A percentile compares a stretch with the other conserved stretches of the same genome.
Conservation (phyloP, 106 monocot genomes). For the Dioscorea dumetorum region DNA sequence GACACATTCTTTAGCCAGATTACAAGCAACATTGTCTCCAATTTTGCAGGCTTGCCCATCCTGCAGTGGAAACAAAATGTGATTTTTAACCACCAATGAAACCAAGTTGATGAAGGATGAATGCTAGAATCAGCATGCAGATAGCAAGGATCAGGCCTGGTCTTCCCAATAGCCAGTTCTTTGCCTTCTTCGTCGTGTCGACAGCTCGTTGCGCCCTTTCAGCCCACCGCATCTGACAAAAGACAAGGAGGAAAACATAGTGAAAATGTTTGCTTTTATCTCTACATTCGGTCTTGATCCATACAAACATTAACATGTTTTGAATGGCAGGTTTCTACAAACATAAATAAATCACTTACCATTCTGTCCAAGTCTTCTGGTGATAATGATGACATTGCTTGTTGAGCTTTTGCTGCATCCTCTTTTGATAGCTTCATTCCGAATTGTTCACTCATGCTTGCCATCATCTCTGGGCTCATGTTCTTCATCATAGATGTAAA, state of each 20-base stretch:
- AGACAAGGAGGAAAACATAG: not conserved
- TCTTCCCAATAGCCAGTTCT: slow-evolving; percentile 83
- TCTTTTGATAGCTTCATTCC: slow-evolving; percentile 88
- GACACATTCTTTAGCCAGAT: not conserved
- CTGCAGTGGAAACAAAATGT: not conserved
- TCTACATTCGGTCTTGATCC: not conserved
- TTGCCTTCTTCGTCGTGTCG: slow-evolving; percentile 65
- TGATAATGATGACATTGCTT: slow-evolving; percentile 79
- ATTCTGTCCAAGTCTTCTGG: slow-evolving; percentile 82
- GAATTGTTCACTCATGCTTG: slow-evolving; percentile 81
- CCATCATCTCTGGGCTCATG: slow-evolving; percentile 95
- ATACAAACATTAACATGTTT: not conserved
- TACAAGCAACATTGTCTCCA: not conserved
- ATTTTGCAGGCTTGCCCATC: too few relatives aligned
- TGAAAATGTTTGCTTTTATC: not conserved
- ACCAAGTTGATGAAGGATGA: slow-evolving; percentile 68
- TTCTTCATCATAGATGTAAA: slow-evolving; percentile 91
- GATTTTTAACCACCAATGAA: slow-evolving; percentile 47
- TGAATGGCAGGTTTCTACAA: too few relatives aligned
- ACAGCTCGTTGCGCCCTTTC: slow-evolving; percentile 61
- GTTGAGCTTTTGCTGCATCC: slow-evolving; percentile 81
- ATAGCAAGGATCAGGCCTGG: slow-evolving; percentile 80
- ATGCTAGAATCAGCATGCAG: slow-evolving; percentile 64
- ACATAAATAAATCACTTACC: slow-evolving; percentile 24
- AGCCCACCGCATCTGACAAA: slow-evolving; percentile 78